phyloP scores from a whole-genome alignment of 345 rosid species.

The Cardamine resedifolia region DNA sequence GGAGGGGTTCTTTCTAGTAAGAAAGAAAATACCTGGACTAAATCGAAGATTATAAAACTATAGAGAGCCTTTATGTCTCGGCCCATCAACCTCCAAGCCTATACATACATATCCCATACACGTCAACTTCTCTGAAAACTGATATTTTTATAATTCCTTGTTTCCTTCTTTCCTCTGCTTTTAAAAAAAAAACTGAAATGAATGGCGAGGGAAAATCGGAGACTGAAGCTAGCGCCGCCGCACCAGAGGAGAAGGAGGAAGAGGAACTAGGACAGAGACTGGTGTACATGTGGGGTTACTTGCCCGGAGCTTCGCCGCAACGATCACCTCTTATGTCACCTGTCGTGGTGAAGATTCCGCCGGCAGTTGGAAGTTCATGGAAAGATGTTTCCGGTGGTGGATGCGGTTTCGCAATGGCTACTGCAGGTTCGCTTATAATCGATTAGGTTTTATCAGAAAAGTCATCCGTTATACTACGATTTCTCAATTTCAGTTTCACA shows the following conservation, averaged over 20 bases:
- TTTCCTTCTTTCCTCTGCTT: conserved; percentile 4
- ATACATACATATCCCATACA: conserved; percentile 32
- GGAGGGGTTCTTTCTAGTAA: not conserved
- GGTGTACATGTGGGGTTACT: conserved; percentile 92
- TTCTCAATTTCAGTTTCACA: not conserved
- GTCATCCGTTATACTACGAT: not conserved
- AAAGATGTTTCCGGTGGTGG: conserved; percentile 91
- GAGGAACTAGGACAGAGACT: conserved; percentile 21
- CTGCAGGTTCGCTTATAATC: conserved; percentile 55
- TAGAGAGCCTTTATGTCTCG: not conserved
- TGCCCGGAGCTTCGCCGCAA: conserved; percentile 92
- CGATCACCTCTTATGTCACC: conserved; percentile 81
- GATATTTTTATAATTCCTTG: not conserved
- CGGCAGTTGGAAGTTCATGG: conserved; percentile 52
- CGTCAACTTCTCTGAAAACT: conserved; percentile 27
- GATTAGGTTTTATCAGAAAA: not conserved
- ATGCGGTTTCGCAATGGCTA: conserved; percentile 97
- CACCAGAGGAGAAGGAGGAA: conserved; percentile 33
- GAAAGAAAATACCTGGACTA: not conserved
- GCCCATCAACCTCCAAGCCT: conserved; percentile 12
- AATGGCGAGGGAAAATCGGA: conserved; percentile 51
- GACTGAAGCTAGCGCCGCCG: conserved; percentile 33
- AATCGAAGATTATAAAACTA: not conserved
- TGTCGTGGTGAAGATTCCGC: conserved; percentile 45
- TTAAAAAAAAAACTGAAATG: conserved; percentile 41